phyloP scores from a whole-genome alignment of 306 rosid species.

The Albizia julibrissin region DNA sequence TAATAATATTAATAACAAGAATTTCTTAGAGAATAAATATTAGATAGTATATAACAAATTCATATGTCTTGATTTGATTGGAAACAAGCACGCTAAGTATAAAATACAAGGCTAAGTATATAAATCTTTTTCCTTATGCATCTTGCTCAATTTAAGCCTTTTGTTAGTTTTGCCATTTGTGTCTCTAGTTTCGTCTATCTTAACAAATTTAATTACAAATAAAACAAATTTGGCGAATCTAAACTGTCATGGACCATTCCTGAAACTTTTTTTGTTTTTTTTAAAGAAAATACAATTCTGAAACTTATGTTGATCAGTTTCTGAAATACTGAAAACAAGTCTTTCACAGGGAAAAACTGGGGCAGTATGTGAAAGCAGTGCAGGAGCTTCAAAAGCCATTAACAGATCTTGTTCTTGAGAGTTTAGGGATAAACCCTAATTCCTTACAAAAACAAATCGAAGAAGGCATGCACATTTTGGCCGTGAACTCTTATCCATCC shows the following conservation, averaged over 20 bases:
- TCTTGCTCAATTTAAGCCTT: neutral
- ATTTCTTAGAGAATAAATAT: no score
- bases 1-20: no score
- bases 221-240: neutral
- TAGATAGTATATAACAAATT: no score
- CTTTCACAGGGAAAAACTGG: neutral
- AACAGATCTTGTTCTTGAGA: neutral
- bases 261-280: no score
- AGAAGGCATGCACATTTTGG: neutral
- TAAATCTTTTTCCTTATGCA: no score
- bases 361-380: neutral
- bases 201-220: neutral
- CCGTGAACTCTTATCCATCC: conserved; percentile 26
- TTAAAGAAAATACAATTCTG: neutral
- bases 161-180: neutral
- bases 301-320: neutral
- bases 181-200: no score
- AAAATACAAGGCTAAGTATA: neutral
- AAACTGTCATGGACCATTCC: neutral
- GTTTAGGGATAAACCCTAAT: conserved; percentile 19
- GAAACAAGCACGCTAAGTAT: neutral
- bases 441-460: conserved; percentile 16
- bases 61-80: neutral
- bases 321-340: neutral
- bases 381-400: neutral